Percentiles rank a stretch among this genome's conserved stretches.
Evolutionary conservation across 1,284 basidiomycete genomes (phyloP).

Genomic region (Wallemia mellicola): DNA sequence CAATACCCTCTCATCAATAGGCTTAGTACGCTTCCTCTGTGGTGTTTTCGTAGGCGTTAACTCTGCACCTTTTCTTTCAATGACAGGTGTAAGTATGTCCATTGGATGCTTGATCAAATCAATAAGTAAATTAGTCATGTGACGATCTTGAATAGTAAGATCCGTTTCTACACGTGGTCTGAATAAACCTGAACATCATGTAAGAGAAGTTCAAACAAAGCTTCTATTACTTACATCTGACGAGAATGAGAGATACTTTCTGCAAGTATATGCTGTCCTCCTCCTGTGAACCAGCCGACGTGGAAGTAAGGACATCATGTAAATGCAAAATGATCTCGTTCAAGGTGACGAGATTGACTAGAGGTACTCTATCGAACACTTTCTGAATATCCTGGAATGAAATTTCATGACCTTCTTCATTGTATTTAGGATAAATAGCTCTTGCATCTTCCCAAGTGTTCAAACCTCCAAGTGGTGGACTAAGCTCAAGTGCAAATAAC

Average conservation of each 20-base stretch:
- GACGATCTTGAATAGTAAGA: slow-evolving; percentile 55
- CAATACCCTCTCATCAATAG: slow-evolving; percentile 51
- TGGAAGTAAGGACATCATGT: not conserved
- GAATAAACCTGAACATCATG: slow-evolving; percentile 27
- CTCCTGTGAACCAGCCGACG: not conserved
- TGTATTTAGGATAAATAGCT: slow-evolving; percentile 40
- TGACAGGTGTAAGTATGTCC: slow-evolving; percentile 43
- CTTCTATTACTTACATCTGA: not conserved
- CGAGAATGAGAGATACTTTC: not conserved
- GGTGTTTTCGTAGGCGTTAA: slow-evolving; percentile 38
- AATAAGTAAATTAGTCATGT: slow-evolving; percentile 47
- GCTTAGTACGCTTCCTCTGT: slow-evolving; percentile 52
- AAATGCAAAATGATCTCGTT: slow-evolving; percentile 52
- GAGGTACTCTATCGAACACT: slow-evolving; percentile 41
- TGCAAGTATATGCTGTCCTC: not conserved
- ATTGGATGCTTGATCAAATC: slow-evolving; percentile 54
- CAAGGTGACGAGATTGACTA: slow-evolving; percentile 49
- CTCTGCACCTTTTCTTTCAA: slow-evolving; percentile 58
- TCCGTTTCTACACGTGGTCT: slow-evolving; percentile 53
- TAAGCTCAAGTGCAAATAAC: slow-evolving; percentile 56
- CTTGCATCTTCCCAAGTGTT: slow-evolving; percentile 72
- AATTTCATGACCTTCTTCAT: slow-evolving; percentile 24
- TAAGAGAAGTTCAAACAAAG: not conserved
- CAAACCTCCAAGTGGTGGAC: slow-evolving; percentile 48
- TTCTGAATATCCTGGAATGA: slow-evolving; percentile 32